Percentiles rank a stretch among this genome's conserved stretches.
Conservation (phyloP, 1,284 basidiomycete species). For the Boletellus deceptivus region DNA sequence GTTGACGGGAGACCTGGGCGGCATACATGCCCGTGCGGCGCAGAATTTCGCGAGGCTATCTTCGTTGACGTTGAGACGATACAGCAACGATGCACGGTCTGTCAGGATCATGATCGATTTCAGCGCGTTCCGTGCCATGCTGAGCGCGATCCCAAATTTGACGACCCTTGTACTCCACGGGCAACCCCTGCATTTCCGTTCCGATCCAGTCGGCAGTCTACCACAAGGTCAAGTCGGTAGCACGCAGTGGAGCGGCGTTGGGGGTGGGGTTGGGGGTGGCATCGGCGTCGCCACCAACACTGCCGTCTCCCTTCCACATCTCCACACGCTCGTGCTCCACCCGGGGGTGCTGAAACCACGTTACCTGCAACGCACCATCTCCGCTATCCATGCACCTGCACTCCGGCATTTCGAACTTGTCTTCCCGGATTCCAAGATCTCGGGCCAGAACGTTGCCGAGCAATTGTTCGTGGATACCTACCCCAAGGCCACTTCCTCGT, state of each 20-base stretch:
- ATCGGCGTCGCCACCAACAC: background rate
- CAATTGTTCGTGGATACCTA: conserved; percentile 19
- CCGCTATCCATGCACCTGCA: conserved; percentile 27
- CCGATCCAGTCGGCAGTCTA: conserved; percentile 7
- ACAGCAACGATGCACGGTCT: conserved; percentile 28
- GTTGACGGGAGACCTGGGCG: conserved; percentile 20
- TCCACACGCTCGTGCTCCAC: conserved; percentile 30
- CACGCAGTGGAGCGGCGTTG: background rate
- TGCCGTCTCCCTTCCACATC: conserved; percentile 23
- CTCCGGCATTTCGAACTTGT: conserved; percentile 34
- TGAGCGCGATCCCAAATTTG: conserved; percentile 22
- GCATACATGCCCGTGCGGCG: conserved; percentile 12
- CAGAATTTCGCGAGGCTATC: conserved; percentile 24
- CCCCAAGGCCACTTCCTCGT: no score
- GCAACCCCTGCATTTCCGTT: conserved; percentile 28
- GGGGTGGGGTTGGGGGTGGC: background rate
- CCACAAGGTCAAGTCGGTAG: conserved; percentile 6
- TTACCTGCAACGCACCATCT: conserved; percentile 31
- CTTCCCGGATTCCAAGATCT: conserved; percentile 31
- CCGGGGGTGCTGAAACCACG: conserved; percentile 33
- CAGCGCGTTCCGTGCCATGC: conserved; percentile 26
- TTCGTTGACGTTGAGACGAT: conserved; percentile 29
- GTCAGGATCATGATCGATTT: conserved; percentile 30
- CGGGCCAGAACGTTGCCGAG: conserved; percentile 26
- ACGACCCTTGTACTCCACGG: conserved; percentile 29